Evolutionary conservation across 2,329 filamentous ascomycete genomes (phyloP), one percentile per base, ranked within the genome.

Genomic region (Clonostachys chloroleuca): DNA sequence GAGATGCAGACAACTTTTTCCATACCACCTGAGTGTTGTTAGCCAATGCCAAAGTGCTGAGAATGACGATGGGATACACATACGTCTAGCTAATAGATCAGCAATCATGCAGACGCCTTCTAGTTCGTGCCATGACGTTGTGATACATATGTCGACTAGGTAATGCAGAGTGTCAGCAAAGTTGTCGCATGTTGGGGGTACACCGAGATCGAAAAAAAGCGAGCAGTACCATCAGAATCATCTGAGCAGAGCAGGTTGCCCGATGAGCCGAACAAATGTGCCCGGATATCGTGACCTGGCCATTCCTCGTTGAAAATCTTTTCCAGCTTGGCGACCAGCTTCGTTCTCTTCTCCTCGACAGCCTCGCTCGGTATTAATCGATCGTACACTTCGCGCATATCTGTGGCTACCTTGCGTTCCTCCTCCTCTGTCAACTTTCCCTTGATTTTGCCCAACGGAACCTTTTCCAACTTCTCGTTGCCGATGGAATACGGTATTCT

Each of bases 231-330:
- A 72, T 99, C 94, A 45, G 94, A 99, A 62, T 96, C 91, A 66
- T 90, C 92, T 34, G 92, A 96, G 67, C 91, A 96, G 48, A 99
- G 74, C 64, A 94, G 73, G 66, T 99, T 99, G 43, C 94, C 94
- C 5, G 94, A 97, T 6, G 94, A 97, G n/a, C 94, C 94, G 77
- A 99, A 99, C 14, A 97, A 83, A 64, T 94, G 86, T 35, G 96
- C 94, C 55, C 81, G 84, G 60, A 96, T 96, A 51, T 95, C 80
- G 59, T 90, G 86, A 2, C 88, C 90, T 2, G 94, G 94, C 89
- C 92, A 99, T 62, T 95, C 84, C 8, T 88, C 80, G 59, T 95
- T 94, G 63, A 99, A 83, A 39, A 97, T 81, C 55, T 80, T 85
- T 67, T 96, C 88, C 59, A 99, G 71, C 70, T 97, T 99, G 54